phyloP scores from a whole-genome alignment of 768 basidiomycete genomes.

The Suillus tomentosus region DNA sequence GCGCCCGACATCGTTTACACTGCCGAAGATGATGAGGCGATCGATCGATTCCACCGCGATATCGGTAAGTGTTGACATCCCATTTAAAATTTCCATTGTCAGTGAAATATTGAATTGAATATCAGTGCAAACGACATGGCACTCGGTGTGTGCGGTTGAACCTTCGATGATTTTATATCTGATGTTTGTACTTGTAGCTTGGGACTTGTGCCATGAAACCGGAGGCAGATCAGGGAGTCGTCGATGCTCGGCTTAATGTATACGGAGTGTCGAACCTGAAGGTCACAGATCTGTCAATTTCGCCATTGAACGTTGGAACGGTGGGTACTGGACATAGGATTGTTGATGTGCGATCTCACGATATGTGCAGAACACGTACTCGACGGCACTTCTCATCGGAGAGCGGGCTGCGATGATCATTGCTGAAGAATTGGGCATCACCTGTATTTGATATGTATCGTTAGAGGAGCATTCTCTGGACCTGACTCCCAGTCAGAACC shows the following conservation, averaged over 20 bases:
- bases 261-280: slow-evolving; percentile 61
- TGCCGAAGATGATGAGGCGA: slow-evolving; percentile 36
- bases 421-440: slow-evolving; percentile 24
- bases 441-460: slow-evolving; percentile 12
- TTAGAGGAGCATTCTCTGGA: no score
- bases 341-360: not conserved
- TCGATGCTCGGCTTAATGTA: slow-evolving; percentile 62
- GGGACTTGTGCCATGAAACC: slow-evolving; percentile 74
- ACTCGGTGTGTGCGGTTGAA: slow-evolving; percentile 27
- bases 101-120: not conserved
- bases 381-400: slow-evolving; percentile 26
- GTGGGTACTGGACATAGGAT: slow-evolving; percentile 18
- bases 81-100: not conserved
- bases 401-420: slow-evolving; percentile 28
- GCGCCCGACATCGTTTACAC: slow-evolving; percentile 32
- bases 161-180: not conserved
- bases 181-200: slow-evolving; percentile 36
- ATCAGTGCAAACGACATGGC: slow-evolving; percentile 33
- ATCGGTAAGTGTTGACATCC: slow-evolving; percentile 16
- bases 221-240: slow-evolving; percentile 58
- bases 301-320: slow-evolving; percentile 39
- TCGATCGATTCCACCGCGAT: slow-evolving; percentile 31
- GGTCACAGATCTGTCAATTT: slow-evolving; percentile 54
- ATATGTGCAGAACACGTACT: slow-evolving; percentile 24
- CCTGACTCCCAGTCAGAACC: no score